These are phyloP conservation scores for Podila epigama DNA, from an alignment of 192 early-diverging fungal genomes.

Conservation along the genomic window DNA sequence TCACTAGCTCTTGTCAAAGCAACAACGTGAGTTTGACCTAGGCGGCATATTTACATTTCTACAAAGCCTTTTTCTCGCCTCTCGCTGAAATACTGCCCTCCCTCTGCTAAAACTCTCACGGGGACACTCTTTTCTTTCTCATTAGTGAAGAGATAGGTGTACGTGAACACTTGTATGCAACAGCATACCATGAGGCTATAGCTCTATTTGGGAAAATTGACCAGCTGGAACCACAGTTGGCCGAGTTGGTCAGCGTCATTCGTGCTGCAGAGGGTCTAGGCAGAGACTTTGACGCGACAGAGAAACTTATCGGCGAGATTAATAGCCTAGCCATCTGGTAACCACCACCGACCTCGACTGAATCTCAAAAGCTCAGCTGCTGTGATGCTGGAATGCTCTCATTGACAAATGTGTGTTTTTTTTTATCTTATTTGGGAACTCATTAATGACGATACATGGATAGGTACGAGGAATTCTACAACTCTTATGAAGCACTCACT, in stretches of 20 bases:
- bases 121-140: neutral
- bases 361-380: neutral
- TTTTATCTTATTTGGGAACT: neutral
- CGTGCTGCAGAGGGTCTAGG: slow-evolving; percentile 4
- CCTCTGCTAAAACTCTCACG: too few species aligned
- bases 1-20: slow-evolving; percentile 38
- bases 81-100: too few species aligned
- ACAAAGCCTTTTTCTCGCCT: too few species aligned
- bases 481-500: slow-evolving; percentile 41
- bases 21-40: slow-evolving; percentile 17
- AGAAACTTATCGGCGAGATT: slow-evolving; percentile 35
- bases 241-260: slow-evolving; percentile 10
- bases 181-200: slow-evolving; percentile 31
- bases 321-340: slow-evolving; percentile 44
- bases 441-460: too few species aligned
- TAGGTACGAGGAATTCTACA: slow-evolving; percentile 52
- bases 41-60: neutral
- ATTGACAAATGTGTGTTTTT: neutral
- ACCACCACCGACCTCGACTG: neutral
- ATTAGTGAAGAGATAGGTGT: slow-evolving; percentile 36
- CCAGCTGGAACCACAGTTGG: slow-evolving; percentile 17
- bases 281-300: slow-evolving; percentile 26
- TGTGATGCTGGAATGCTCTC: neutral
- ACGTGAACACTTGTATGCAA: slow-evolving; percentile 25
- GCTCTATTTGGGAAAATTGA: slow-evolving; percentile 22